Evolutionary conservation across 176 grass and related monocot species (phyloP).

Genomic region (Elaeis guineensis): DNA sequence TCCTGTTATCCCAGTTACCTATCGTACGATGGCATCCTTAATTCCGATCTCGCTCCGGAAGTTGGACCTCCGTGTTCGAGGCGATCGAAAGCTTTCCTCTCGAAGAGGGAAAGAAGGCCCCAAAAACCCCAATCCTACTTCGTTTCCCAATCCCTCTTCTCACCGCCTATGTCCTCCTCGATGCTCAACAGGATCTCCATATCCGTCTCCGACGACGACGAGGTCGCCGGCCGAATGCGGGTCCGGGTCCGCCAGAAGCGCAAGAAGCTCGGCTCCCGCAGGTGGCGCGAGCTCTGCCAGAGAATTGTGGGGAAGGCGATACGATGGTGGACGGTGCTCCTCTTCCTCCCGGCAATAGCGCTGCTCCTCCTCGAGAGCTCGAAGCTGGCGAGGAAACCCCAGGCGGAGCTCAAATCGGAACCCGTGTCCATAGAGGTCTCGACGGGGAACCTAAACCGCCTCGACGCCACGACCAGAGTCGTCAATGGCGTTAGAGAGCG

Average conservation of each 20-base stretch:
- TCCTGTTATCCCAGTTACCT: too few species aligned
- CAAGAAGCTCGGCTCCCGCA: constrained; percentile 16
- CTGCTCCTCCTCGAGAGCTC: constrained; percentile 54
- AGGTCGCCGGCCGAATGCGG: constrained; percentile 47
- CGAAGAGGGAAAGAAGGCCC: too few species aligned
- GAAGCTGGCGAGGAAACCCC: constrained; percentile 2
- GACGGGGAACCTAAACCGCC: constrained; percentile 31
- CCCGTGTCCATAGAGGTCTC: constrained; percentile 2
- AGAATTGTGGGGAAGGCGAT: constrained; percentile 13
- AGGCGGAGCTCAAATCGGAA: constrained; percentile 2
- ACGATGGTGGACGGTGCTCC: constrained; percentile 44
- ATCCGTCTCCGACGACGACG: constrained; percentile 84
- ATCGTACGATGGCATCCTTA: too few species aligned
- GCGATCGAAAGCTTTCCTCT: too few species aligned
- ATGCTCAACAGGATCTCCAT: constrained; percentile 76
- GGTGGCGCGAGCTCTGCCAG: constrained; percentile 27
- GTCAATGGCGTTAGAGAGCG: constrained; percentile 45
- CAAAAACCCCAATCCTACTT: too few species aligned
- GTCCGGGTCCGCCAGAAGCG: constrained; percentile 43
- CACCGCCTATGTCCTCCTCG: constrained; percentile 31
- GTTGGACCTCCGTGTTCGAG: too few species aligned
- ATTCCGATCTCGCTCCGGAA: too few species aligned
- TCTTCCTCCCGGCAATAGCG: constrained; percentile 27
- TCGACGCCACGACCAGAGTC: constrained; percentile 32
- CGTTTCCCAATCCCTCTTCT: neutral